Percentiles rank a stretch among this genome's conserved stretches.
Conservation (phyloP, 78 protist species). For the Dictyostelium citrinum region DNA sequence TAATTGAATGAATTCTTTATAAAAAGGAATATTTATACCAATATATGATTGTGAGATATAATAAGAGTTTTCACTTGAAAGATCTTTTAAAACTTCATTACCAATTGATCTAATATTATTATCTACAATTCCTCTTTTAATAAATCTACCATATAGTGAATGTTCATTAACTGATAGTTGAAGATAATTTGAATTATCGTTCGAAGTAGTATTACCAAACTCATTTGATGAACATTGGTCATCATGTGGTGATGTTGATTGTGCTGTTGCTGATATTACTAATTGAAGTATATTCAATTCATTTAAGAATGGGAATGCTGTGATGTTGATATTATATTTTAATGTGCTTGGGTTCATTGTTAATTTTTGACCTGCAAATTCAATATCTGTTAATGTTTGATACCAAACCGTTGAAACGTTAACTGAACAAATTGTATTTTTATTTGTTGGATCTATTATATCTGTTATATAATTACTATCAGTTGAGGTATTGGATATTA, state of each 20-base stretch:
- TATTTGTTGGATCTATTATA: not conserved
- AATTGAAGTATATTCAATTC: not conserved
- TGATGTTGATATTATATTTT: not conserved
- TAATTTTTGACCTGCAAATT: not conserved
- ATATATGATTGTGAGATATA: not conserved
- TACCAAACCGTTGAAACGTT: not conserved
- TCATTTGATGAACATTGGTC: not conserved
- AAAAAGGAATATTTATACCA: not conserved
- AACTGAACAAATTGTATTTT: not conserved
- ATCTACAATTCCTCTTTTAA: slow-evolving; percentile 3
- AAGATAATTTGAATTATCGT: not conserved
- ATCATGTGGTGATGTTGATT: not conserved
- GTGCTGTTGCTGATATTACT: not conserved
- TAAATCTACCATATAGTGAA: not conserved
- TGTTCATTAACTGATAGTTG: not conserved
- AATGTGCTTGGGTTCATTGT: not conserved
- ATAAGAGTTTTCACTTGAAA: not conserved
- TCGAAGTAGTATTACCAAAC: not conserved
- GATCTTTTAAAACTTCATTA: not conserved
- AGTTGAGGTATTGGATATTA: not conserved
- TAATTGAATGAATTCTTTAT: not conserved
- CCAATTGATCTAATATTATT: not conserved
- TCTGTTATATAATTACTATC: not conserved
- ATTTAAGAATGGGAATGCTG: not conserved
- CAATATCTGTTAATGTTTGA: not conserved